These are phyloP conservation scores for Mycosarcoma mackinlayi DNA, from an alignment of 1,284 basidiomycete genomes.

Conservation along the genomic window DNA sequence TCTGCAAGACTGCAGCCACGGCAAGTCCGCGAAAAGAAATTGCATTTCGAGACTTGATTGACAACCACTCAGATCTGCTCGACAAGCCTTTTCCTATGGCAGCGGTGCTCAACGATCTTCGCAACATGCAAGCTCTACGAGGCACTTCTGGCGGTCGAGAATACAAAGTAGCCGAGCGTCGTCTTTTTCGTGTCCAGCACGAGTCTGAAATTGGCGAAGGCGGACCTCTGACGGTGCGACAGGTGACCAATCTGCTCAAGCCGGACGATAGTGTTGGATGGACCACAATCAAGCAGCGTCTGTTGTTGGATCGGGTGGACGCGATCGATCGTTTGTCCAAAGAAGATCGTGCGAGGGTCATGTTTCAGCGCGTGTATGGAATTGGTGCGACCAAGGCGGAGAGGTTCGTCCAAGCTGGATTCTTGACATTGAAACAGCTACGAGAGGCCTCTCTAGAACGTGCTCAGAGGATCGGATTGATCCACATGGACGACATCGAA, in stretches of 20 bases:
- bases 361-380: slow-evolving; percentile 33
- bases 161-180: slow-evolving; percentile 35
- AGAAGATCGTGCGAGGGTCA: slow-evolving; percentile 20
- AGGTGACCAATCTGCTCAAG: slow-evolving; percentile 21
- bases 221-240: slow-evolving; percentile 18
- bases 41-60: slow-evolving; percentile 23
- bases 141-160: slow-evolving; percentile 12
- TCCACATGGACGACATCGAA: slow-evolving; percentile 33
- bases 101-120: slow-evolving; percentile 34
- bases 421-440: slow-evolving; percentile 30
- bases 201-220: slow-evolving; percentile 22
- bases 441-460: slow-evolving; percentile 30
- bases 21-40: slow-evolving; percentile 21
- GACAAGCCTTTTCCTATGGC: slow-evolving; percentile 36
- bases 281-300: slow-evolving; percentile 24
- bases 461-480: slow-evolving; percentile 31
- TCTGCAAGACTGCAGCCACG: not conserved
- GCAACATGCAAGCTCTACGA: slow-evolving; percentile 31
- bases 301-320: slow-evolving; percentile 18
- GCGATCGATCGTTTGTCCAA: slow-evolving; percentile 21
- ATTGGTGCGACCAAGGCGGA: slow-evolving; percentile 32
- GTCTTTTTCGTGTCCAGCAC: slow-evolving; percentile 41
- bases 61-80: slow-evolving; percentile 26
- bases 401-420: slow-evolving; percentile 28
- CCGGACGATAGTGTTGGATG: slow-evolving; percentile 40